phyloP scores from a whole-genome alignment of 2,329 filamentous ascomycete species.

The Scedosporium minutisporum region DNA sequence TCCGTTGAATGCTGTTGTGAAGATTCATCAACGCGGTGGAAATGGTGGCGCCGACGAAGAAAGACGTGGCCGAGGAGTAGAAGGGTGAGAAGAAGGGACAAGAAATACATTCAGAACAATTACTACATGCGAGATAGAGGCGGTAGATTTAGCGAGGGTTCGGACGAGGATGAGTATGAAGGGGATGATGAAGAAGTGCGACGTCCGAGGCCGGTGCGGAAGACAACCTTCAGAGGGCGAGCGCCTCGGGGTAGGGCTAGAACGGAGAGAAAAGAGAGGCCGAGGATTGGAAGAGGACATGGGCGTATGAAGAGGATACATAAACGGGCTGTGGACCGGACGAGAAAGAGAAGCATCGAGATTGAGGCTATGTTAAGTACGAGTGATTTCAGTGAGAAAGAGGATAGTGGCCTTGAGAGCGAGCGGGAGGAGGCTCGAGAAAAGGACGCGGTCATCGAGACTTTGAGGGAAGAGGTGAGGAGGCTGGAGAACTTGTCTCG shows the following conservation, averaged over 20 bases:
- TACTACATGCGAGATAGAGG: not conserved
- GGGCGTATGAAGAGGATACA: not conserved
- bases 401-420: not conserved
- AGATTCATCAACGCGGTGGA: not conserved
- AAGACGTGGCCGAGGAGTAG: not conserved
- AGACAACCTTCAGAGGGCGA: not conserved
- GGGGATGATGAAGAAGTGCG: not conserved
- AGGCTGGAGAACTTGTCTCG: not conserved
- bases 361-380: not conserved
- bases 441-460: not conserved
- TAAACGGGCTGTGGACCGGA: not conserved
- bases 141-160: not conserved
- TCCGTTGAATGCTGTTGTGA: not conserved
- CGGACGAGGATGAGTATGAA: not conserved
- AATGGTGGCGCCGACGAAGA: not conserved
- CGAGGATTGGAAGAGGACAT: not conserved
- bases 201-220: not conserved
- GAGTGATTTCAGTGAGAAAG: not conserved
- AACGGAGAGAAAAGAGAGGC: not conserved
- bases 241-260: not conserved
- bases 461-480: not conserved
- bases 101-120: not conserved
- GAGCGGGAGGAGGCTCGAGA: not conserved
- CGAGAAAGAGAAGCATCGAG: not conserved
- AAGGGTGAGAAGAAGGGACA: not conserved